Base-by-base conservation (phyloP, 257 asterid genomes). In the Nicotiana knightiana region DNA sequence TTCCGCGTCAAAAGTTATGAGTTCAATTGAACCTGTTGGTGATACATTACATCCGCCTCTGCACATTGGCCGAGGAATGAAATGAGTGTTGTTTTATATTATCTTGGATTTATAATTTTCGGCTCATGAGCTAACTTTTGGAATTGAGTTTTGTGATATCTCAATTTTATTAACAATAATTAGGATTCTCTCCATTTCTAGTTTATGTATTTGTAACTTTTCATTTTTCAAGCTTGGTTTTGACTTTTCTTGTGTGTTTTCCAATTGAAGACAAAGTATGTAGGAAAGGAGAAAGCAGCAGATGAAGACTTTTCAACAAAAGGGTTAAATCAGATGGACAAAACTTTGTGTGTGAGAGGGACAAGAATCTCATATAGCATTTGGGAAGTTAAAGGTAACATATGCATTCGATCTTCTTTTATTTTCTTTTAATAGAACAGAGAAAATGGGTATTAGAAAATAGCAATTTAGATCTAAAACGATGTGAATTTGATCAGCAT, bases 321-420 rank as follows among this genome's bases (percentile, higher is more conserved):
- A 16, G 97, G 89, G 85, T 78, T 91, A 65, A 91, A 92, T 81
- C 95, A 88, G 15, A 94, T 94, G 87, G 97, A 90, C 84, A 94
- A 94, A 85, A 91, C 91, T 78, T 78, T 91, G 89, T 86, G 89
- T 75, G 93, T 92, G 0, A 87, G 88, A 83, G 98, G 98, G 68
- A 93, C 94, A 82, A 88, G 92, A 39, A 92, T 94, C 83, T 91
- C 94, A 81, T 94, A 88, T 57, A 86, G 90, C 87, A 89, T 94
- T 46, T 94, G 97, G 97, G 98, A 94, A 82, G 96, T 92, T 30
- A 86, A 80, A 88, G 98, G 98, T 94, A 76, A 12, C 3, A 26
- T n/a, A 64, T 65, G 5, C 46, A 15, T 65, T 30, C 8, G 3
- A 30, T 30, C 43, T 30, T 30, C 5, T 6, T 12, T 64, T 30